Evolutionary conservation across 148 eudicot species (phyloP), one percentile per base, ranked within the genome.

Genomic region (Vaccinium myrtillus): DNA sequence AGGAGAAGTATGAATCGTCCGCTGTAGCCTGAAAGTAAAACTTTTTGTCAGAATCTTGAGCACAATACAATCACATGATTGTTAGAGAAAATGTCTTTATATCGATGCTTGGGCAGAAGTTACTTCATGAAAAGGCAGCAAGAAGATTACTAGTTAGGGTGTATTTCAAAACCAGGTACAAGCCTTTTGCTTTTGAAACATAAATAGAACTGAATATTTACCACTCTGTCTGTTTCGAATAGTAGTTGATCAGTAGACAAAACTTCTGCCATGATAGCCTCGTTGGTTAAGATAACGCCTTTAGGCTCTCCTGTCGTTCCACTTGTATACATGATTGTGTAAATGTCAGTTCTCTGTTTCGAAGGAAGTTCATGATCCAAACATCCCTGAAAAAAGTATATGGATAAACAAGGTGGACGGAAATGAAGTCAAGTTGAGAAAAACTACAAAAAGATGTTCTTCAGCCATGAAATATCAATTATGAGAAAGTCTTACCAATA

Each of bases 291-390:
- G 87, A 97, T 92, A 87, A 97, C 99, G 27, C 99, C 98, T 82
- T 97, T 97, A 43, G 98, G 98, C 80, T 95, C 99, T 78, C 98
- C 99, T 0, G 97, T 96, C 6, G 99, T 96, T 80, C 99, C 97
- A 83, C 99, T 96, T 21, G 99, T 94, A 83, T 96, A 96, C 99
- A 96, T 96, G 81, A 96, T 93, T 16, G 99, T 94, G 88, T 94
- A 92, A 51, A 90, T 89, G 83, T 92, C 93, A 9, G 91, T 85
- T 79, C 84, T 90, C 81, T 88, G 87, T 84, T 88, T 97, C 27
- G 82, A 69, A 83, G 98, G 96, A 78, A 95, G 87, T 81, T 94
- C 88, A 83, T 82, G 81, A 81, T 93, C 93, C 83, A 83, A 73
- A 84, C 59, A 87, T 83, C 94, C 99, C 99, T 97, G 87, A n/a